These are phyloP conservation scores for Postia placenta DNA, from an alignment of 768 basidiomycete genomes.

Conservation along the genomic window DNA sequence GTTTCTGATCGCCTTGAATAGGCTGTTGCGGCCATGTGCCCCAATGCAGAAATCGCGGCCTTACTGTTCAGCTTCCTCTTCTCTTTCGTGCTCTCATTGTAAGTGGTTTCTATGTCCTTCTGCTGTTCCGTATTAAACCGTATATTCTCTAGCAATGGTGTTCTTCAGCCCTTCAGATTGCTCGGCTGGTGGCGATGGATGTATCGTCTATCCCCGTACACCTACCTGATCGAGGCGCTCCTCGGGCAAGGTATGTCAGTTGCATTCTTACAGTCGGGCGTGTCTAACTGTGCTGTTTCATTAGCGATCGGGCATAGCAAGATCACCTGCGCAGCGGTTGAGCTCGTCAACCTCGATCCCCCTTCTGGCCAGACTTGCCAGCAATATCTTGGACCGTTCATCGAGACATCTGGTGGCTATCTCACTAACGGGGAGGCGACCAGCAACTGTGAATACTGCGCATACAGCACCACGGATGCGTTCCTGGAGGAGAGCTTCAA, in stretches of 20 bases:
- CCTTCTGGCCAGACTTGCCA: constrained; percentile 42
- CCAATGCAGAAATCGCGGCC: constrained; percentile 35
- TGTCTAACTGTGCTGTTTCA: neutral
- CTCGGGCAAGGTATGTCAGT: constrained; percentile 37
- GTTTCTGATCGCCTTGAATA: constrained; percentile 3
- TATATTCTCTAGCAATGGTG: constrained; percentile 33
- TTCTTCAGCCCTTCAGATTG: constrained; percentile 38
- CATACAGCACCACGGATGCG: constrained; percentile 49
- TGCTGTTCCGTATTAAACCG: neutral
- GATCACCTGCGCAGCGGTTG: constrained; percentile 51
- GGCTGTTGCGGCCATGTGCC: constrained; percentile 37
- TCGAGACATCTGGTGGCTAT: constrained; percentile 39
- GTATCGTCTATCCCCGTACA: constrained; percentile 29
- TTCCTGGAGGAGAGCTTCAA: constrained; percentile 54
- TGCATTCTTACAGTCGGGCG: neutral
- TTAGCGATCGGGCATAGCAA: constrained; percentile 43
- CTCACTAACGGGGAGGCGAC: constrained; percentile 34
- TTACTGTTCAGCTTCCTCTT: constrained; percentile 34
- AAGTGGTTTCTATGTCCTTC: constrained; percentile 8
- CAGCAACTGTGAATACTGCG: constrained; percentile 46
- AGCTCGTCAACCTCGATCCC: constrained; percentile 49
- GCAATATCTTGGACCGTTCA: constrained; percentile 38
- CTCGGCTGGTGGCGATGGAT: constrained; percentile 44
- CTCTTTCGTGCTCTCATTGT: constrained; percentile 39
- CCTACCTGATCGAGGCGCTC: constrained; percentile 34